Conservation (phyloP, 2,329 filamentous ascomycete species). For the Neonectria magnoliae region DNA sequence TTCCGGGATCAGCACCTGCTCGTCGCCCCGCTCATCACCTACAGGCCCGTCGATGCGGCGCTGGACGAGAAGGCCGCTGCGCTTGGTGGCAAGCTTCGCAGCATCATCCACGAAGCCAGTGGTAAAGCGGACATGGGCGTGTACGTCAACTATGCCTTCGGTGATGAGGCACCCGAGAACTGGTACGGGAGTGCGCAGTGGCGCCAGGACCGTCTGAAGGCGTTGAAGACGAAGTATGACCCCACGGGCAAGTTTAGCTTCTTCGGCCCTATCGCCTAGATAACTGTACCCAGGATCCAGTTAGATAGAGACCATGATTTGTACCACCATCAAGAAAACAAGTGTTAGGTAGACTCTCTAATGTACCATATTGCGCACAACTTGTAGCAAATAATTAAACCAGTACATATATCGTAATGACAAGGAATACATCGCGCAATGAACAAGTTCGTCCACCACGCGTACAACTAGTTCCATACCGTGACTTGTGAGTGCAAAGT, state of each 20-base stretch:
- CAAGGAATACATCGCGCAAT: not conserved
- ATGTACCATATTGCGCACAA: not conserved
- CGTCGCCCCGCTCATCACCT: slow-evolving; percentile 36
- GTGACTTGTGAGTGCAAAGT: not conserved
- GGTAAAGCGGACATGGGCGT: slow-evolving; percentile 26
- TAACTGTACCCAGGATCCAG: too few relatives aligned
- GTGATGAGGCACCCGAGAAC: slow-evolving; percentile 52
- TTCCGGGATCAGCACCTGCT: slow-evolving; percentile 39
- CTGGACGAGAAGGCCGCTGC: slow-evolving; percentile 27
- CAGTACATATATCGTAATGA: not conserved
- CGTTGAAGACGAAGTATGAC: slow-evolving; percentile 61
- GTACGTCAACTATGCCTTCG: slow-evolving; percentile 63
- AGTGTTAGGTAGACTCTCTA: not conserved
- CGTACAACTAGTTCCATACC: not conserved
- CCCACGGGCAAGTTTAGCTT: slow-evolving; percentile 56
- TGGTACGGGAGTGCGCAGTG: slow-evolving; percentile 62
- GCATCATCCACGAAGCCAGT: slow-evolving; percentile 28
- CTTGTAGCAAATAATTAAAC: not conserved
- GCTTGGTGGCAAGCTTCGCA: slow-evolving; percentile 29
- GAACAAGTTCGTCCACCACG: not conserved
- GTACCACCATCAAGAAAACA: not conserved
- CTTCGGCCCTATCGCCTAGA: slow-evolving; percentile 49
- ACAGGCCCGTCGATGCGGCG: slow-evolving; percentile 25
- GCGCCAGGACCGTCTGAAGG: slow-evolving; percentile 56
- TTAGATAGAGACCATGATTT: not conserved